Conservation (phyloP, 2,329 filamentous ascomycete genomes). For the Cryphonectria carpinicola region DNA sequence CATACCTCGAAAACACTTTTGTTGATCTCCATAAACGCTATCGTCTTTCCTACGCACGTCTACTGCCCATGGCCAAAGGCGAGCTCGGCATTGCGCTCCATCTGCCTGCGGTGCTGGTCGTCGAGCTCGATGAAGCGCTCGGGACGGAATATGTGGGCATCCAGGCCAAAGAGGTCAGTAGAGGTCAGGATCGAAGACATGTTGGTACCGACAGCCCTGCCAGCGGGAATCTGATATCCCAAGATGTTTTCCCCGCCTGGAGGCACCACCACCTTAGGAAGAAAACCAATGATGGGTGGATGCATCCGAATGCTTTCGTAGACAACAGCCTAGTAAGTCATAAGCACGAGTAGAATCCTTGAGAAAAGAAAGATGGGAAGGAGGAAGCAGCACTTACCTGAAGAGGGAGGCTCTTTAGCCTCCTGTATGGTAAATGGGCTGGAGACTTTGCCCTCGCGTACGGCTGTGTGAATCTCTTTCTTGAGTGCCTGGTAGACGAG, state of each 20-base stretch:
- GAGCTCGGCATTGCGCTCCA: constrained; percentile 41
- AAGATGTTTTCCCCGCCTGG: constrained; percentile 12
- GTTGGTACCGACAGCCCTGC: constrained; percentile 19
- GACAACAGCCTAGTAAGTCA: constrained; percentile 34
- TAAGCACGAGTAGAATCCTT: not conserved
- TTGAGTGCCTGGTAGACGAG: constrained; percentile 26
- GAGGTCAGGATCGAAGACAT: constrained; percentile 15
- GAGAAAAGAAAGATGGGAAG: too few relatives aligned
- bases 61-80: constrained; percentile 46
- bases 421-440: not conserved
- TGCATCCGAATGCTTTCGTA: constrained; percentile 44
- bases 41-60: constrained; percentile 47
- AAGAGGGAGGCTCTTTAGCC: not conserved
- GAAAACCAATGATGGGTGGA: constrained; percentile 35
- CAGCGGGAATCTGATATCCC: constrained; percentile 13
- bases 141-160: constrained; percentile 62
- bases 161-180: constrained; percentile 44
- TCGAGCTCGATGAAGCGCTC: constrained; percentile 61
- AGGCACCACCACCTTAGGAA: constrained; percentile 28
- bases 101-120: constrained; percentile 35
- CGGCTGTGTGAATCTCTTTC: constrained; percentile 25
- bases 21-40: constrained; percentile 48
- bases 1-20: constrained; percentile 47
- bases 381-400: not conserved
- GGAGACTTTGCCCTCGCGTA: constrained; percentile 5